Evolutionary conservation across 495 filamentous ascomycete species (phyloP).

Genomic region (Extremus antarcticus): DNA sequence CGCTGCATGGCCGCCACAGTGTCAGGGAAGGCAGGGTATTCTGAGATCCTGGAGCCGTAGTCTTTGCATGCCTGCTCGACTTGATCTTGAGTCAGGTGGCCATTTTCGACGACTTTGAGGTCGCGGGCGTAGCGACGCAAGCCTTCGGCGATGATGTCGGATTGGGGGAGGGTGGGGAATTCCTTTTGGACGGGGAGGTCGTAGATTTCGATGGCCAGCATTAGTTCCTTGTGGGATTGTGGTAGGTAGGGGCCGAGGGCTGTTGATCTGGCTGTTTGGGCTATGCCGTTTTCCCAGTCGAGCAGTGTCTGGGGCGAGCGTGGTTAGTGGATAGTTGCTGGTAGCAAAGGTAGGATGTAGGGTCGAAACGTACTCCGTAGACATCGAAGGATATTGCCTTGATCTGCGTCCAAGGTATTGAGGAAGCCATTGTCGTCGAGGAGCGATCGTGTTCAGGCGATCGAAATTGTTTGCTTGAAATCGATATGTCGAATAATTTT

Average conservation of each 20-base stretch:
- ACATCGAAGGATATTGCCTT: slow-evolving; percentile 25
- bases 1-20: slow-evolving; percentile 21
- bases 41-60: slow-evolving; percentile 12
- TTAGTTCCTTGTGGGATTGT: slow-evolving; percentile 8
- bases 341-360: neutral
- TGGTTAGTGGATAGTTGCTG: neutral
- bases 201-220: slow-evolving; percentile 11
- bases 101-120: slow-evolving; percentile 11
- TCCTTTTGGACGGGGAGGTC: slow-evolving; percentile 12
- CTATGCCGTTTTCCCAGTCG: slow-evolving; percentile 25
- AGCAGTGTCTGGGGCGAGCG: slow-evolving; percentile 13
- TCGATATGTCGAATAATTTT: no score
- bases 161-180: slow-evolving; percentile 14
- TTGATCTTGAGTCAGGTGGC: slow-evolving; percentile 10
- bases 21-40: slow-evolving; percentile 23
- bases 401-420: slow-evolving; percentile 15
- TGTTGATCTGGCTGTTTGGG: slow-evolving; percentile 6
- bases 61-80: slow-evolving; percentile 10
- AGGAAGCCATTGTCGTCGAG: slow-evolving; percentile 10
- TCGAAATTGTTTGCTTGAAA: no score
- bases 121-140: slow-evolving; percentile 14
- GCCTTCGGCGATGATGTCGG: slow-evolving; percentile 16
- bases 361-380: slow-evolving; percentile 10
- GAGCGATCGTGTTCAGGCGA: no score
- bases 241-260: slow-evolving; percentile 19